phyloP scores from a whole-genome alignment of 2,329 filamentous ascomycete species.

The Sporothrix schenckii region DNA sequence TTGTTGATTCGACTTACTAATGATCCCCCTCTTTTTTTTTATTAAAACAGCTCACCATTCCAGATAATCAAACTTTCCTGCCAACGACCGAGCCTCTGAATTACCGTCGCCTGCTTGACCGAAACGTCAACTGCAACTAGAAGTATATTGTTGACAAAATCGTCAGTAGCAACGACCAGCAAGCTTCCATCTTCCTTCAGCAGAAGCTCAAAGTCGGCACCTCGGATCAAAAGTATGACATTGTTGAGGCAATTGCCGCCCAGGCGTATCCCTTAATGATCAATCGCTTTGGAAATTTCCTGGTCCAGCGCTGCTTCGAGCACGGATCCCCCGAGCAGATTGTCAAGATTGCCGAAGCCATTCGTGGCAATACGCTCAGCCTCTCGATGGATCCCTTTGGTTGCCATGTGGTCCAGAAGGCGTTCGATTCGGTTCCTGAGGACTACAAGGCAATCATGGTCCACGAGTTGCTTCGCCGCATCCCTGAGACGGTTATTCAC shows the following conservation, averaged over 20 bases:
- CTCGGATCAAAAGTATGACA: constrained; percentile 92
- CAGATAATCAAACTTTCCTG: constrained; percentile 75
- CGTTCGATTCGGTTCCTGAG: constrained; percentile 95
- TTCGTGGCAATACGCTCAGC: constrained; percentile 89
- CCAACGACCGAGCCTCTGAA: constrained; percentile 90
- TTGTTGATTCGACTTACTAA: neutral
- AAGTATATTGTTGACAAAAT: constrained; percentile 99
- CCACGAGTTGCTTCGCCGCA: constrained; percentile 91
- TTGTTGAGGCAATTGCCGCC: constrained; percentile 92
- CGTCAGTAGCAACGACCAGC: constrained; percentile 98
- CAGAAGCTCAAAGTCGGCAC: constrained; percentile 98
- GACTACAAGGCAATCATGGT: constrained; percentile 99
- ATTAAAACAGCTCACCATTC: constrained; percentile 48
- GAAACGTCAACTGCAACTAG: constrained; percentile 97
- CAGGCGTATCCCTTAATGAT: constrained; percentile 97
- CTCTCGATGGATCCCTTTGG: constrained; percentile 99
- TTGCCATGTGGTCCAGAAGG: constrained; percentile 97
- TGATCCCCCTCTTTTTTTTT: neutral
- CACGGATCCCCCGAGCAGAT: constrained; percentile 95
- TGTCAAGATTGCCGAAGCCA: constrained; percentile 89
- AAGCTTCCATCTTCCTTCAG: constrained; percentile 97
- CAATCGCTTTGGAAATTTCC: constrained; percentile 97
- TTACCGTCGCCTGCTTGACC: constrained; percentile 91
- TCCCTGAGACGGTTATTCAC: constrained; percentile 97
- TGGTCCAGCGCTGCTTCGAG: constrained; percentile 98